Conservation (phyloP, 768 basidiomycete species). For the Trametes elegans region DNA sequence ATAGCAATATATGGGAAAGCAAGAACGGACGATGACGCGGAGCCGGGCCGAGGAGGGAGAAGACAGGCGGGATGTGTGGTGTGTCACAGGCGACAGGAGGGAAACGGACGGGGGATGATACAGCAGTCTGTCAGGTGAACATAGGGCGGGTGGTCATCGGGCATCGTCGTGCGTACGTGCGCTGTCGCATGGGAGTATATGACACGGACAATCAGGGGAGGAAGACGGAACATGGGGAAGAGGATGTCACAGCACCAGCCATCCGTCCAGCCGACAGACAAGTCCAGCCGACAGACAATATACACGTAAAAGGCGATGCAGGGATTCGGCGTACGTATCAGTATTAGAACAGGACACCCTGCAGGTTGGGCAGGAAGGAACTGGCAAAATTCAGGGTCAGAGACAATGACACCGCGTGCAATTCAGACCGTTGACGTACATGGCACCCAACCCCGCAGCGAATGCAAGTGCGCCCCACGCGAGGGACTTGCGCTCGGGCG, state of each 20-base stretch:
- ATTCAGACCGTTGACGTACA: constrained; percentile 40
- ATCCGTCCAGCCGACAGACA: constrained; percentile 5
- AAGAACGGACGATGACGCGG: constrained; percentile 4
- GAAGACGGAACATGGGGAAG: background rate
- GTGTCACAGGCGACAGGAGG: constrained; percentile 7
- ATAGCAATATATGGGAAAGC: constrained; percentile 22
- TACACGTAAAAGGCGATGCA: constrained; percentile 8
- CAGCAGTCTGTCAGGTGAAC: constrained; percentile 4
- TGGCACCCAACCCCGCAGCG: constrained; percentile 76
- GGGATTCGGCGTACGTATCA: background rate
- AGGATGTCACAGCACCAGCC: background rate
- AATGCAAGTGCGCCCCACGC: constrained; percentile 87
- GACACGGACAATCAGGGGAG: background rate
- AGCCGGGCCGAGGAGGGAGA: background rate
- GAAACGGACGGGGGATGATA: background rate
- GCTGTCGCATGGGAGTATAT: constrained; percentile 10
- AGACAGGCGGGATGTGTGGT: constrained; percentile 1
- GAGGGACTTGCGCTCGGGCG: constrained; percentile 69
- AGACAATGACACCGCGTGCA: background rate
- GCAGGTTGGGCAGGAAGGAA: constrained; percentile 20
- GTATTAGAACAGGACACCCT: constrained; percentile 15
- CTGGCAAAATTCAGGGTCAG: background rate
- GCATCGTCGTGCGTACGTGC: constrained; percentile 3
- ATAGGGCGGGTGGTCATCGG: background rate
- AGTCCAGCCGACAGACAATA: constrained; percentile 7